Percentiles rank a stretch among this genome's conserved stretches.
Conservation (phyloP, 1,284 basidiomycete species). For the Peniophora sp. region DNA sequence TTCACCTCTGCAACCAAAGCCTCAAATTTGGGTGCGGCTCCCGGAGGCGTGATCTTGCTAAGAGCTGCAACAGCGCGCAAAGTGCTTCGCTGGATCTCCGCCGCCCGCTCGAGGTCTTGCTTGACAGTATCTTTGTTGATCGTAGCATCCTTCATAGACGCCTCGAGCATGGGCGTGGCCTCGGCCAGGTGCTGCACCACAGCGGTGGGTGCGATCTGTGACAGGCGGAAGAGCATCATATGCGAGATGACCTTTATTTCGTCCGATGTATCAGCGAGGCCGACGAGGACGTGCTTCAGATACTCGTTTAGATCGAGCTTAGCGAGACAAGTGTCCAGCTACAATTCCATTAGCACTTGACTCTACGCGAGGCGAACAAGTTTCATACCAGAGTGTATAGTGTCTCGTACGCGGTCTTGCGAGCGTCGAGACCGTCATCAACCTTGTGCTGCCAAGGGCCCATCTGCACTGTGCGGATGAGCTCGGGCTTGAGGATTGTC, state of each 20-base stretch:
- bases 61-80: conserved; percentile 83
- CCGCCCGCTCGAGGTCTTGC: conserved; percentile 92
- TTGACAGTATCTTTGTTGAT: conserved; percentile 94
- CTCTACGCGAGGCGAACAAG: background rate
- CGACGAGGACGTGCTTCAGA: conserved; percentile 74
- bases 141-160: conserved; percentile 86
- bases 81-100: conserved; percentile 85
- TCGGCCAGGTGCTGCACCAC: conserved; percentile 86
- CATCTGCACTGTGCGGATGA: conserved; percentile 93
- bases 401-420: conserved; percentile 95
- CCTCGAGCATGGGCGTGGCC: conserved; percentile 72
- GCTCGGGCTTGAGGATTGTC: conserved; percentile 72
- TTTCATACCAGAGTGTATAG: conserved; percentile 84
- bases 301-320: conserved; percentile 85
- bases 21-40: conserved; percentile 68
- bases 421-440: conserved; percentile 89
- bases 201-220: conserved; percentile 76
- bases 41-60: conserved; percentile 55
- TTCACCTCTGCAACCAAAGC: conserved; percentile 64
- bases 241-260: conserved; percentile 97
- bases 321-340: conserved; percentile 86
- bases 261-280: conserved; percentile 85
- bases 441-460: conserved; percentile 97
- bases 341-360: conserved; percentile 6
- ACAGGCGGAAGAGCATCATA: conserved; percentile 89